Evolutionary conservation across 75 land plant genomes (phyloP).

Genomic region (Azolla pinnata): DNA sequence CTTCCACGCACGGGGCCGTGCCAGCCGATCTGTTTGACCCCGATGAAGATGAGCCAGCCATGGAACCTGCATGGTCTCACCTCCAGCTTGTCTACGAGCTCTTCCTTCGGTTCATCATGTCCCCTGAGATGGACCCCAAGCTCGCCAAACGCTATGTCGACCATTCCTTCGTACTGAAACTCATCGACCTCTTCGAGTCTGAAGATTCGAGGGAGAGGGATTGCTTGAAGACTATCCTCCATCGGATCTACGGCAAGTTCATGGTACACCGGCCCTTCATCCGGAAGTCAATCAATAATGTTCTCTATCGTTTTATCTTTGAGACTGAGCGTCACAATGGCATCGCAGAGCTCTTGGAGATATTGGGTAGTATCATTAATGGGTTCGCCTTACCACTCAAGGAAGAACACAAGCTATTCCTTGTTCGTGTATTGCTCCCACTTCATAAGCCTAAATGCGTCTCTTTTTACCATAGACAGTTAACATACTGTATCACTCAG

Average conservation of each 20-base stretch:
- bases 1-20: slow-evolving; percentile 3
- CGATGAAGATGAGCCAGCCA: slow-evolving; percentile 15
- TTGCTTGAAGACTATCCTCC: slow-evolving; percentile 39
- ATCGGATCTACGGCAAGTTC: slow-evolving; percentile 43
- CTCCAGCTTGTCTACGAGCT: slow-evolving; percentile 47
- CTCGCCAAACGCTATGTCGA: slow-evolving; percentile 18
- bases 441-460: slow-evolving; percentile 47
- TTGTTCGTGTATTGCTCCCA: slow-evolving; percentile 44
- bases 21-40: slow-evolving; percentile 19
- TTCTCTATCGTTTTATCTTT: slow-evolving; percentile 38
- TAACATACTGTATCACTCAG: slow-evolving; percentile 48
- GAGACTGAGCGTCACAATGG: slow-evolving; percentile 50
- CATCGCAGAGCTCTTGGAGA: slow-evolving; percentile 49
- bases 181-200: slow-evolving; percentile 38
- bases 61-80: slow-evolving; percentile 41
- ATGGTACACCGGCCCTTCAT: slow-evolving; percentile 43
- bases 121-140: slow-evolving; percentile 31
- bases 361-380: slow-evolving; percentile 59
- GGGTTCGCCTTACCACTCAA: slow-evolving; percentile 56
- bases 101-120: slow-evolving; percentile 19
- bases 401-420: too few species aligned
- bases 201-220: slow-evolving; percentile 54
- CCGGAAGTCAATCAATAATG: slow-evolving; percentile 45
- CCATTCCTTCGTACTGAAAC: slow-evolving; percentile 27
- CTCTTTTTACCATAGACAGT: slow-evolving; percentile 33